Conservation (phyloP, 1,284 basidiomycete genomes). For the Lentinula novae-zelandiae region DNA sequence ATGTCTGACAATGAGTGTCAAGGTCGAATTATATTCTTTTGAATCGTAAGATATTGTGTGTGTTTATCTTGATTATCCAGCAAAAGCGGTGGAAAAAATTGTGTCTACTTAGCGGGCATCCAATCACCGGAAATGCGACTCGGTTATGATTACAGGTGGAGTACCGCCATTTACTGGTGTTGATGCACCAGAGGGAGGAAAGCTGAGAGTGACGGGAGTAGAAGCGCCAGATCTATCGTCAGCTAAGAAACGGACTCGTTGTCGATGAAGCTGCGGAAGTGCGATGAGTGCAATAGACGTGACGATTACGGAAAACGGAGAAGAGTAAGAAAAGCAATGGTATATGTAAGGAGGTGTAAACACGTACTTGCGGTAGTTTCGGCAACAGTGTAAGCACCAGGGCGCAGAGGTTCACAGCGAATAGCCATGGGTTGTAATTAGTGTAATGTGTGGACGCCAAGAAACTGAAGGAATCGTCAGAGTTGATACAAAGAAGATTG, state of each 20-base stretch:
- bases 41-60: not conserved
- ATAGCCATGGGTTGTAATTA: slow-evolving; percentile 89
- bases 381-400: slow-evolving; percentile 88
- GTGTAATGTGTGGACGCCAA: slow-evolving; percentile 98
- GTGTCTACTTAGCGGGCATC: not conserved
- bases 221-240: slow-evolving; percentile 44
- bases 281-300: not conserved
- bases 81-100: not conserved
- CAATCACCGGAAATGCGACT: slow-evolving; percentile 26
- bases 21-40: not conserved
- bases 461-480: slow-evolving; percentile 56
- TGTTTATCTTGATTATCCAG: not conserved
- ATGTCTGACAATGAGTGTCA: not conserved
- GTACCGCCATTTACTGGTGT: slow-evolving; percentile 21
- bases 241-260: slow-evolving; percentile 72
- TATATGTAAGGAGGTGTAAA: not conserved
- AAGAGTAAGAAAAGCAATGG: not conserved
- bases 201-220: slow-evolving; percentile 61
- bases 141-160: slow-evolving; percentile 18
- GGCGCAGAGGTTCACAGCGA: slow-evolving; percentile 87
- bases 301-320: not conserved
- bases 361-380: slow-evolving; percentile 84
- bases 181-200: slow-evolving; percentile 38
- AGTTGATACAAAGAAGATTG: not conserved
- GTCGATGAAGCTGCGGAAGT: slow-evolving; percentile 63